Evolutionary conservation across 345 rosid species (phyloP).

Genomic region (Noccaea bulbosa): DNA sequence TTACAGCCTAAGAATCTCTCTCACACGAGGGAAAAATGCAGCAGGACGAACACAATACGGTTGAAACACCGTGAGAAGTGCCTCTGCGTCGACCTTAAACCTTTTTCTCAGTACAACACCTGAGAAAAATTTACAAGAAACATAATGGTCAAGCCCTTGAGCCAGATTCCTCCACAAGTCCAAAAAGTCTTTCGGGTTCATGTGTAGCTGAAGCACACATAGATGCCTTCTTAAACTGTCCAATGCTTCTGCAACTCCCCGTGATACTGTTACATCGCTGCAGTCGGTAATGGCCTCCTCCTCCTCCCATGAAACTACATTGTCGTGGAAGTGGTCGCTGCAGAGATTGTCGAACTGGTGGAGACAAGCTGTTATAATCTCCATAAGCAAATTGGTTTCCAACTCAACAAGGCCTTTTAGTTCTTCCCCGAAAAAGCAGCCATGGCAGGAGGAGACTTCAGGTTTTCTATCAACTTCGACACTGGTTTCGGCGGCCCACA

Average conservation of each 20-base stretch:
- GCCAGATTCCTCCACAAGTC: slow-evolving; percentile 82
- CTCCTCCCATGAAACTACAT: slow-evolving; percentile 43
- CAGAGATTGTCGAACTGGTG: slow-evolving; percentile 65
- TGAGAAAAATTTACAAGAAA: slow-evolving; percentile 49
- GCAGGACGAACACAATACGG: slow-evolving; percentile 72
- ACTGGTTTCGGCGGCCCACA: slow-evolving; percentile 50
- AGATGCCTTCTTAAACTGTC: slow-evolving; percentile 59
- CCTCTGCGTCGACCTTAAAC: slow-evolving; percentile 56
- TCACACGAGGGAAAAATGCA: slow-evolving; percentile 70
- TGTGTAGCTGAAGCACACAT: slow-evolving; percentile 42
- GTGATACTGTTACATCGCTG: slow-evolving; percentile 41
- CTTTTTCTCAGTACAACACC: slow-evolving; percentile 40
- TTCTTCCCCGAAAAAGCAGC: slow-evolving; percentile 70
- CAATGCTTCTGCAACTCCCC: slow-evolving; percentile 54
- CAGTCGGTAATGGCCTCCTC: slow-evolving; percentile 25
- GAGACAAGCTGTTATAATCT: slow-evolving; percentile 57
- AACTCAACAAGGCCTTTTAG: slow-evolving; percentile 60
- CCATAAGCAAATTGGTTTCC: slow-evolving; percentile 72
- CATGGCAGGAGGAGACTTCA: slow-evolving; percentile 35
- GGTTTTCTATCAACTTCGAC: slow-evolving; percentile 16
- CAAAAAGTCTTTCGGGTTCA: slow-evolving; percentile 68
- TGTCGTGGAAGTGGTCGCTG: slow-evolving; percentile 45
- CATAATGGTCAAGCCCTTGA: slow-evolving; percentile 72
- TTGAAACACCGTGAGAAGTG: slow-evolving; percentile 56
- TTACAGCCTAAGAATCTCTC: slow-evolving; percentile 63